Conservation (phyloP, 2,329 filamentous ascomycete species). For the Phaeoacremonium minimum region DNA sequence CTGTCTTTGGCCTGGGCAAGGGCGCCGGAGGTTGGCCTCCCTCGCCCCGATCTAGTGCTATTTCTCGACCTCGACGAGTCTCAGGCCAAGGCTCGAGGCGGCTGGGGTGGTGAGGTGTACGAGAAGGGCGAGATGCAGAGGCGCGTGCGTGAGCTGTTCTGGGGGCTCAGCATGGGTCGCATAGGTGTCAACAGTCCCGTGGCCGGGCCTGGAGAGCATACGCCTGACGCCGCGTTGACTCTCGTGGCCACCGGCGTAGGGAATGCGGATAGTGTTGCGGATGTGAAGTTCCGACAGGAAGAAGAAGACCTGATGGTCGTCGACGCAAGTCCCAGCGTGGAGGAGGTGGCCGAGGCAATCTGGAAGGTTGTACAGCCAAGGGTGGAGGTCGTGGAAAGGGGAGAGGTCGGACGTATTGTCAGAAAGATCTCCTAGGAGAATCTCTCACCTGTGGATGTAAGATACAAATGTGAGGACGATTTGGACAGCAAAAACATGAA, state of each 20-base stretch:
- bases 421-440: constrained; percentile 38
- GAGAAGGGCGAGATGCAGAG: constrained; percentile 81
- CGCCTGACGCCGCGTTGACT: too few species aligned
- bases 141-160: constrained; percentile 72
- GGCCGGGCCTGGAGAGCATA: constrained; percentile 5
- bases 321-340: constrained; percentile 48
- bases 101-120: constrained; percentile 85
- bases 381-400: constrained; percentile 44
- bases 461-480: not conserved
- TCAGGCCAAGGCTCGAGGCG: constrained; percentile 71
- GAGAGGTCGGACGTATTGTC: constrained; percentile 40
- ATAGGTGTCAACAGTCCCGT: constrained; percentile 25
- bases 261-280: constrained; percentile 10
- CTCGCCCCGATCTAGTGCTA: constrained; percentile 79
- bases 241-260: too few species aligned
- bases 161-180: constrained; percentile 45
- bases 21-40: constrained; percentile 78
- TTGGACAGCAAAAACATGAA: not conserved
- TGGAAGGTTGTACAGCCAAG: constrained; percentile 46
- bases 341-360: constrained; percentile 52
- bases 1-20: constrained; percentile 77
- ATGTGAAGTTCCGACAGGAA: constrained; percentile 39
- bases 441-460: too few species aligned
- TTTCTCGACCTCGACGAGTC: constrained; percentile 80
- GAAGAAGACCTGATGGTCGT: constrained; percentile 50